These are phyloP conservation scores for Hericium rajendrae DNA, from an alignment of 768 basidiomycete species.

Conservation along the genomic window DNA sequence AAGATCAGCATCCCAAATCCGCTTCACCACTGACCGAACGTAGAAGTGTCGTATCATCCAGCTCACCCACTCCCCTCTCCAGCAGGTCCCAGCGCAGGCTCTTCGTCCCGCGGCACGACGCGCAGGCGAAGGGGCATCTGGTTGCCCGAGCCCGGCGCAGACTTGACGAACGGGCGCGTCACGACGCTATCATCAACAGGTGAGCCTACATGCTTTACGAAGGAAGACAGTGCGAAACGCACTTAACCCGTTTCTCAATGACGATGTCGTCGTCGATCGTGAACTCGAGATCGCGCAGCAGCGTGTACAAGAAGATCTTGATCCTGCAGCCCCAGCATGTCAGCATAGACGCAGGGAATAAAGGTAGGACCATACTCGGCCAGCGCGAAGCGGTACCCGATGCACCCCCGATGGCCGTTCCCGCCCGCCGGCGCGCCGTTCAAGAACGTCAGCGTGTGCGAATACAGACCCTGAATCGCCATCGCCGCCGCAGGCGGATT, in stretches of 20 bases:
- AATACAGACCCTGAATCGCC: conserved; percentile 41
- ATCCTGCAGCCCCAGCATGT: conserved; percentile 30
- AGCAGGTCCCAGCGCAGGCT: no score
- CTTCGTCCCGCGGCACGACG: conserved; percentile 14
- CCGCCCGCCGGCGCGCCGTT: conserved; percentile 41
- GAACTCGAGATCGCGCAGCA: conserved; percentile 49
- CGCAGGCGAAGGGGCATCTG: conserved; percentile 51
- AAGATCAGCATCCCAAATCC: no score
- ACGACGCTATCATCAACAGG: conserved; percentile 30
- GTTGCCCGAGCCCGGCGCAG: conserved; percentile 42
- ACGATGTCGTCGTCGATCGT: conserved; percentile 39
- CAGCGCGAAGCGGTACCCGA: conserved; percentile 53
- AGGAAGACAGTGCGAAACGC: conserved; percentile 22
- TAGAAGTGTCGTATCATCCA: no score
- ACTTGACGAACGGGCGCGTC: conserved; percentile 49
- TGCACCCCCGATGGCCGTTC: conserved; percentile 39
- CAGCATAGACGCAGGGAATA: not conserved
- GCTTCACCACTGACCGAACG: no score
- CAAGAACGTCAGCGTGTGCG: conserved; percentile 46
- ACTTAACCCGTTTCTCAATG: conserved; percentile 60
- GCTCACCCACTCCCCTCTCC: no score
- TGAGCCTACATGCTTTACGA: not conserved
- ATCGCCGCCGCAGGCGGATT: conserved; percentile 26
- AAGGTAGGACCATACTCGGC: conserved; percentile 41
- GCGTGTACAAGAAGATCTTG: conserved; percentile 51